Evolutionary conservation across 257 asterid species (phyloP), one percentile per base, ranked within the genome.

Genomic region (Euphrasia confusa): DNA sequence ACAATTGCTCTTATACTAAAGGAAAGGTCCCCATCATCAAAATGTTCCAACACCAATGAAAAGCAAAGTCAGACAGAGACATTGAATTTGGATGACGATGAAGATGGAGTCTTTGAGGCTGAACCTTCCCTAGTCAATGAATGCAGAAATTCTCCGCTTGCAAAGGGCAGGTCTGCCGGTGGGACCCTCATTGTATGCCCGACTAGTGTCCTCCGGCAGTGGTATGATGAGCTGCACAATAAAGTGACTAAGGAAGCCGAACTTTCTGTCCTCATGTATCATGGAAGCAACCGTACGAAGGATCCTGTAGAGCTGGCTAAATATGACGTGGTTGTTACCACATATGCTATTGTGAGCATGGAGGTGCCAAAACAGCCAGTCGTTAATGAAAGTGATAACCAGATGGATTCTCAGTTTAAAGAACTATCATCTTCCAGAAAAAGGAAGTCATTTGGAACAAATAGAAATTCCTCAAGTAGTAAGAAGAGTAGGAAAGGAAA

Each of bases 361-460:
- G 99, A 93, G 83, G 97, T 93, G 58, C 97, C 99, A n/a, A 89
- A 87, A 66, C 96, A 89, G 80, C 99, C 99, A 65, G 77, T 87
- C 63, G 96, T 70, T 40, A 77, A 83, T 66, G 95, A 90, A 45
- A 78, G 76, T 74, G 94, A 83, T 14, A 91, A 87, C 69, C 80
- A 77, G 54, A 40, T 70, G 4, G 84, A 82, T 66, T 54, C 78
- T 63, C 58, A 75, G 27, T 64, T 63, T 49, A 53, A 72, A 68
- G 84, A 79, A 71, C 44, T 58, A 47, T 75, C 79, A 11, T 78
- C 83, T 58, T 64, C 71, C 75, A 82, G 80, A 59, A 93, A 87
- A 72, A 83, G 99, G 70, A 86, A 83, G 73, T 64, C 66, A 53
- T 79, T 72, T 50, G 87, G 76, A 14, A 71, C 71, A 47, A 74